Conservation (phyloP, 345 rosid genomes). For the Populus deltoides region DNA sequence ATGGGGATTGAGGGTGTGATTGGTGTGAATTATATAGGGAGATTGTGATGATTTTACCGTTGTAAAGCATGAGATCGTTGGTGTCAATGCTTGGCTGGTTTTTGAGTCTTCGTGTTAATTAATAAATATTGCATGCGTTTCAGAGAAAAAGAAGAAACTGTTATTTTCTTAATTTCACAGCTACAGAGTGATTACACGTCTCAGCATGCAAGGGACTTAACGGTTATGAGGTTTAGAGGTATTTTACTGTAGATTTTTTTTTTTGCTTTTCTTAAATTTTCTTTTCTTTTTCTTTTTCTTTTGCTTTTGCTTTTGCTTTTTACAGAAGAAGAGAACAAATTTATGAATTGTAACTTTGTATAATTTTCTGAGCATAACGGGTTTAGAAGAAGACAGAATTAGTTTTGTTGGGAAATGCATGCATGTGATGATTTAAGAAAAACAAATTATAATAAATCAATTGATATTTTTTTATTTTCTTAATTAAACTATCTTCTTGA, state of each 20-base stretch:
- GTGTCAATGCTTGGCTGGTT: conserved; percentile 24
- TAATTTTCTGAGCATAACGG: too few species aligned
- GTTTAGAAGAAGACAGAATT: too few species aligned
- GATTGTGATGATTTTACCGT: conserved; percentile 28
- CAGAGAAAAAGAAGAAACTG: neutral
- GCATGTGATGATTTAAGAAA: too few species aligned
- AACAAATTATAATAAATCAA: too few species aligned
- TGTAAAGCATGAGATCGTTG: conserved; percentile 14
- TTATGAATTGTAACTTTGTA: too few species aligned
- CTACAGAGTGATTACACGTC: conserved; percentile 38
- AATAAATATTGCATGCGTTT: conserved; percentile 36
- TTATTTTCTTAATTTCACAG: neutral
- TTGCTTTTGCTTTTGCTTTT: too few species aligned
- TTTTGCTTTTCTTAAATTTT: neutral
- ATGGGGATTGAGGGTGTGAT: neutral
- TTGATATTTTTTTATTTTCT: too few species aligned
- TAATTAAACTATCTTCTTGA: too few species aligned
- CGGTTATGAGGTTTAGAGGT: conserved; percentile 25
- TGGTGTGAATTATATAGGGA: conserved; percentile 29
- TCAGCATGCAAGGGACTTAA: conserved; percentile 49
- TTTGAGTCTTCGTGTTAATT: neutral
- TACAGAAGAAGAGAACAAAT: too few species aligned
- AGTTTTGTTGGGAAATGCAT: too few species aligned
- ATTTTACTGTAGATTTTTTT: neutral
- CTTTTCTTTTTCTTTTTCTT: neutral